Conservation (phyloP, 2,329 filamentous ascomycete species). For the Neocatenulostroma microsporum region DNA sequence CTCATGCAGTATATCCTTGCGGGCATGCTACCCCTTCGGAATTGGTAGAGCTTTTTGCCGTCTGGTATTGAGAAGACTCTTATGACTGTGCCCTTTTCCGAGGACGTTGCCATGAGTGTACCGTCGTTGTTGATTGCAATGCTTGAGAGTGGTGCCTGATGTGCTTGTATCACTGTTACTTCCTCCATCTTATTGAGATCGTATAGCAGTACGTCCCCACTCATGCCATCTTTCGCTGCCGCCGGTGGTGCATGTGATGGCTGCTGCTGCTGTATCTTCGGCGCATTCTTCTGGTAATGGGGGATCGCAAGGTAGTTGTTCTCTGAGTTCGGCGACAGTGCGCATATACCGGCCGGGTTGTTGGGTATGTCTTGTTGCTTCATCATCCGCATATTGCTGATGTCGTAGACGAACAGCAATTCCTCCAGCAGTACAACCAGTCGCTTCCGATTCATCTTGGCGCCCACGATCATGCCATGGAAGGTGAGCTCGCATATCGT, state of each 20-base stretch:
- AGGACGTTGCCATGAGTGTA: conserved; percentile 84
- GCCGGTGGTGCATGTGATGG: conserved; percentile 83
- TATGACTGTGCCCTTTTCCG: conserved; percentile 95
- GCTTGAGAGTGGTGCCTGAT: conserved; percentile 82
- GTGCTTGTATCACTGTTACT: conserved; percentile 90
- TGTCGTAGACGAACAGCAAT: conserved; percentile 97
- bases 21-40: conserved; percentile 89
- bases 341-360: conserved; percentile 79
- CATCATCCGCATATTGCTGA: conserved; percentile 94
- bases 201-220: conserved; percentile 86
- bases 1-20: conserved; percentile 98
- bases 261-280: conserved; percentile 33
- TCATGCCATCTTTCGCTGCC: conserved; percentile 57
- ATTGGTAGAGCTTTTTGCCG: conserved; percentile 91
- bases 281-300: conserved; percentile 56
- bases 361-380: conserved; percentile 90
- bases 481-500: conserved; percentile 99
- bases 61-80: conserved; percentile 88
- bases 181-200: conserved; percentile 84
- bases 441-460: conserved; percentile 88
- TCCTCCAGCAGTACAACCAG: conserved; percentile 90
- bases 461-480: conserved; percentile 87
- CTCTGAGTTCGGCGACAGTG: conserved; percentile 86
- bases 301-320: conserved; percentile 95
- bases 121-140: conserved; percentile 90